Evolutionary conservation across 73 alveolate species (phyloP), one percentile per base, ranked within the genome.

Genomic region (Paraurostyla sp.): DNA sequence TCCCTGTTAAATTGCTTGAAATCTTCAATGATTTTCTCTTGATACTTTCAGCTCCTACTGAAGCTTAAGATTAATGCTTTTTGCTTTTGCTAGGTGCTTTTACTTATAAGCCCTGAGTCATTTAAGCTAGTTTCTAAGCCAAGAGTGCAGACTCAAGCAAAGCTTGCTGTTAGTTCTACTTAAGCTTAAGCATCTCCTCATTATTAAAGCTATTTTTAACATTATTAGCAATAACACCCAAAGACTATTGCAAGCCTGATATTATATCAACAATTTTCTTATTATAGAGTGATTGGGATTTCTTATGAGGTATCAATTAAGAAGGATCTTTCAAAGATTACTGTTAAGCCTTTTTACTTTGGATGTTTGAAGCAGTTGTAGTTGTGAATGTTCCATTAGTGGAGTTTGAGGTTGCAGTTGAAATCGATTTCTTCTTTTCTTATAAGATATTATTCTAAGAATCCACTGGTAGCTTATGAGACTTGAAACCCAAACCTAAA

Each of bases 221-320:
- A 65, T 65, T 65, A 65, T 23, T 65, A 15, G 82, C 82, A 7
- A 65, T 65, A 3, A 65, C 82, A 9, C 82, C 82, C 13, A 65
- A 38, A 1, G 59, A 35, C 41, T 65, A 38, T 58, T 65, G 23
- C 20, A 65, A 35, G 1, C 82, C 82, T 6, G 82, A 36, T 9
- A 65, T 65, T 36, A 65, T 65, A 35, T 65, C 82, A 7, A 65
- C 82, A 7, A 65, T 65, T 65, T 65, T 65, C 82, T 65, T 65
- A 35, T 65, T 65, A 65, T 65, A 65, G 16, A 65, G 58, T 6
- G 60, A 36, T 40, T 65, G 38, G 2, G 82, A 65, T 38, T 65
- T 65, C 46, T 65, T 65, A 65, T 65, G 82, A 7, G 82, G 82
- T n/a, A n/a, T n/a, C n/a, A n/a, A n/a, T n/a, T n/a, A n/a, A n/a